Percentiles rank a stretch among this genome's conserved stretches.
Evolutionary conservation across 202 grass and related monocot genomes (phyloP).

Genomic region (Cymbopogon flexuosus): DNA sequence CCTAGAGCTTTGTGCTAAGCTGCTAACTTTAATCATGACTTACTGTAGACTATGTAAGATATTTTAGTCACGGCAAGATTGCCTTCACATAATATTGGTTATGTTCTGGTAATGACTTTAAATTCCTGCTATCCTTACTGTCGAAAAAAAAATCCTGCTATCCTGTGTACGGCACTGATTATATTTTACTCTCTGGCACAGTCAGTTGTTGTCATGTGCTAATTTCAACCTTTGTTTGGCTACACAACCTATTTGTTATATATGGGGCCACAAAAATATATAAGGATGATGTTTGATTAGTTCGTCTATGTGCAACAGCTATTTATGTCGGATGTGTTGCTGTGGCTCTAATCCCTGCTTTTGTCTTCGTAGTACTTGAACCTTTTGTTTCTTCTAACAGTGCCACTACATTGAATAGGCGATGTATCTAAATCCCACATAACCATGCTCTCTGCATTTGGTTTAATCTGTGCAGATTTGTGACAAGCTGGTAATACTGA

Average conservation of each 20-base stretch:
- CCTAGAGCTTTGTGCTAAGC: too few relatives aligned
- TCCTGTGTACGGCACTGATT: too few relatives aligned
- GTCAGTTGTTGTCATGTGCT: too few relatives aligned
- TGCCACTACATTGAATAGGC: not conserved
- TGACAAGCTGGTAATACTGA: slow-evolving; percentile 67
- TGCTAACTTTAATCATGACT: too few relatives aligned
- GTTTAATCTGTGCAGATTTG: slow-evolving; percentile 55
- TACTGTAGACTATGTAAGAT: too few relatives aligned
- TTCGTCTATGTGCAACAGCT: slow-evolving; percentile 59
- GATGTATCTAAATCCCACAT: not conserved
- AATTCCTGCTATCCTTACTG: too few relatives aligned
- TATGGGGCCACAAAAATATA: slow-evolving; percentile 48
- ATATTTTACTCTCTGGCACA: too few relatives aligned
- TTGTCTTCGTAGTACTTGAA: slow-evolving; percentile 31
- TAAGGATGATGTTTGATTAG: slow-evolving; percentile 85
- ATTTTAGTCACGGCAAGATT: too few relatives aligned
- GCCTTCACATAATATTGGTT: too few relatives aligned
- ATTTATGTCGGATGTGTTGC: slow-evolving; percentile 65
- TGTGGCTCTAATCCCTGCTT: slow-evolving; percentile 56
- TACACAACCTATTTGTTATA: slow-evolving; percentile 65
- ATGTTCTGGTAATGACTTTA: too few relatives aligned
- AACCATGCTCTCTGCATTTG: not conserved
- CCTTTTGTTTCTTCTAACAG: too few relatives aligned
- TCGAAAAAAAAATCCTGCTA: too few relatives aligned
- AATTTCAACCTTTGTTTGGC: slow-evolving; percentile 27